Evolutionary conservation across 805 yeast species (phyloP), one percentile per base, ranked within the genome.

Genomic region (Maudiozyma turicensis): DNA sequence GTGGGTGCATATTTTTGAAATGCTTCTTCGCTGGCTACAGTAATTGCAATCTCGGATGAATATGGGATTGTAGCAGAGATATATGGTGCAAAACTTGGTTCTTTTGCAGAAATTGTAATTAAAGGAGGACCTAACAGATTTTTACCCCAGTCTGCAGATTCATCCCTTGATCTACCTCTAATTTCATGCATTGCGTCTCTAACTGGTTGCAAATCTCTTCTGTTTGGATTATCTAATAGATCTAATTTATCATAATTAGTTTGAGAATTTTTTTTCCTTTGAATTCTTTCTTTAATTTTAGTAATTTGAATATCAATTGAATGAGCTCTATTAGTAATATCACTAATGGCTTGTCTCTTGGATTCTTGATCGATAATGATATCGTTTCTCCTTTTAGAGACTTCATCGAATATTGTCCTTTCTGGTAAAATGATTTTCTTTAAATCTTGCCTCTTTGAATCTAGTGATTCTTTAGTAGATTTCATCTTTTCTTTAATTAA

Each of bases 111-210:
- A 26, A 91, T 72, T 0, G 84, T 72, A 30, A 88, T 69, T 8
- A 82, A 65, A 0, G 97, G 90, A 1, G 96, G 95, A 58, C 85
- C 95, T 50, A 71, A 78, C 48, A 85, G 77, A 10, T 65, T 62
- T 0, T 66, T 66, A 44, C 65, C 59, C 45, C 81, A 70, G 3
- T 55, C 56, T 9, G 56, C 75, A 6, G 56, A 56, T 5, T 54
- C 75, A 14, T 39, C 30, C 7, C 15, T 28, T 11, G 41, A 9
- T 8, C 65, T 69, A 41, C 62, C 52, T 40, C 75, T 60, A 28
- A 64, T 59, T 54, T 44, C 67, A 15, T 47, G 48, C 39, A 61
- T 67, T 46, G 74, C 67, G 37, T 59, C 54, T 45, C 58, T 55
- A 29, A 69, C 71, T 29, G 61, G 63, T 26, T 62, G 52, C 39